Base-by-base conservation (phyloP, 176 grass and related monocot species). In the Tillandsia fasciculata region DNA sequence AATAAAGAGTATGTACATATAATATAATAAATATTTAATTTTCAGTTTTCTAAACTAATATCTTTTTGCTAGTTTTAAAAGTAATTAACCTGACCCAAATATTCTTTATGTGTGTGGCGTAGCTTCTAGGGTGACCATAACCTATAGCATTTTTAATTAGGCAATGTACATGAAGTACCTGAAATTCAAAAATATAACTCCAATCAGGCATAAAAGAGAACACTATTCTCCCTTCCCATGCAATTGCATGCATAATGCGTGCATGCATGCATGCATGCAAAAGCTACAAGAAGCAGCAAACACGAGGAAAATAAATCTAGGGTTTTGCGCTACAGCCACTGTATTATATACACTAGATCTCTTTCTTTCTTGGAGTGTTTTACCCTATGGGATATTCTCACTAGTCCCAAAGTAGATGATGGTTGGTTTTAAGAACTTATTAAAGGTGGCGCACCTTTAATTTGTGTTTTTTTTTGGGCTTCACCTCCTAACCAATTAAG, bases 361-460 rank as follows among this genome's bases (percentile, higher is more conserved):
- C 58, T 63, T 26, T 9, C 7, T 63, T 26, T 26, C 13, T 11
- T 63, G 58, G 58, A 22, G 58, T 8, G 58, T 23, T 10, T 63
- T 63, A 63, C 20, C 58, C 58, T 10, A 26, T 63, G 18, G 58
- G 20, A 63, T 63, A 63, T 63, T 63, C 58, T 11, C 18, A 63
- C 58, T 22, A 9, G 20, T 63, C 58, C 58, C 58, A 63, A 26
- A 63, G 58, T 63, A 63, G 58, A 63, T 63, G 33, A 42, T 42
- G 33, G 33, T 42, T 42, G 33, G 33, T 42, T 42, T 42, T 42
- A 42, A 42, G 33, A 42, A 42, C 33, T 42, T 42, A 6, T 42
- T 0, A 63, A 63, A 11, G 24, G 24, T 23, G 11, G 58, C 4
- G 4, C 33, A 8, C 6, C 33, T 42, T 42, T 42, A 8, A 42